phyloP scores from a whole-genome alignment of 768 basidiomycete species.

The Lactarius hatsudake region DNA sequence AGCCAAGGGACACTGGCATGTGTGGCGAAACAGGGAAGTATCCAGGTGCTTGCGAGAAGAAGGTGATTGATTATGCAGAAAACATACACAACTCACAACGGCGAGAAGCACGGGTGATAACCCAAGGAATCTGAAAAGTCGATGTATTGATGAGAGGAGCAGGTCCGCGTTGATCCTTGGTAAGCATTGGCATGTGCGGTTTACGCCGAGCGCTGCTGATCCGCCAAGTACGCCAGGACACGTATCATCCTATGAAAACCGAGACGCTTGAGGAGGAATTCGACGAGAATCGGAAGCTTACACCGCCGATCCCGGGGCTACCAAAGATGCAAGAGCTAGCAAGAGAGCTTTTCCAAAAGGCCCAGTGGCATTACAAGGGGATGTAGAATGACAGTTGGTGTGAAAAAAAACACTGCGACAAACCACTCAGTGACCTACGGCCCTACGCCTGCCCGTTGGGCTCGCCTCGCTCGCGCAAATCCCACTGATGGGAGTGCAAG shows the following conservation, averaged over 20 bases:
- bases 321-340: constrained; percentile 31
- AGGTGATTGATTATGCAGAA: constrained; percentile 8
- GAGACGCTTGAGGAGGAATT: constrained; percentile 1
- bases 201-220: too few relatives aligned
- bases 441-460: too few relatives aligned
- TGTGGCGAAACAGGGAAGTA: constrained; percentile 33
- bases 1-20: constrained; percentile 27
- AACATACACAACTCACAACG: too few relatives aligned
- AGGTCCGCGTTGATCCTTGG: too few relatives aligned
- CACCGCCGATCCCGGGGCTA: constrained; percentile 29
- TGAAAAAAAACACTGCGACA: constrained; percentile 2
- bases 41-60: constrained; percentile 27
- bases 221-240: too few relatives aligned
- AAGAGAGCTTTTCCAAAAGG: constrained; percentile 24
- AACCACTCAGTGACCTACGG: constrained; percentile 30
- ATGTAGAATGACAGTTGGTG: background rate
- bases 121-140: too few relatives aligned
- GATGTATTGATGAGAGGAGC: too few relatives aligned
- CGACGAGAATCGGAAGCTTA: constrained; percentile 27
- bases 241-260: too few relatives aligned
- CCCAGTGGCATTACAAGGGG: too few relatives aligned
- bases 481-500: constrained; percentile 2
- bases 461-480: too few relatives aligned
- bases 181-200: too few relatives aligned
- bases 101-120: too few relatives aligned